Conservation (phyloP, 2,329 filamentous ascomycete genomes). For the Beauveria caledonica region DNA sequence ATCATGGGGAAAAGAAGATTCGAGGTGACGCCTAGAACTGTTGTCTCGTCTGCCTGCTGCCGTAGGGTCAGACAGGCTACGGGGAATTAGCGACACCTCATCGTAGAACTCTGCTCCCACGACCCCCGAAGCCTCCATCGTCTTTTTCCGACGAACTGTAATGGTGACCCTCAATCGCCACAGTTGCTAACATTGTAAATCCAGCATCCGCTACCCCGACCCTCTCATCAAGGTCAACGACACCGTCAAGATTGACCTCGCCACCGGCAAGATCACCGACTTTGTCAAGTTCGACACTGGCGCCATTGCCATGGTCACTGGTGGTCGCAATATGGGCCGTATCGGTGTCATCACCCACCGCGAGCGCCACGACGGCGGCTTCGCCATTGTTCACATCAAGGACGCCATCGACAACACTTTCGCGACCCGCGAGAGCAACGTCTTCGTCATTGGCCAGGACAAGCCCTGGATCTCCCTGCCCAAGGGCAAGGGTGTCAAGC, state of each 20-base stretch:
- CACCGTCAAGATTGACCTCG: slow-evolving; percentile 97
- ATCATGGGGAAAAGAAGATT: background rate
- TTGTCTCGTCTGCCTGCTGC: slow-evolving; percentile 8
- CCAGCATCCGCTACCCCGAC: slow-evolving; percentile 98
- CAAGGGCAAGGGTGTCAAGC: slow-evolving; percentile 99
- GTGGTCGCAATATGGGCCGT: slow-evolving; percentile 99
- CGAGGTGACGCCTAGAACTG: background rate
- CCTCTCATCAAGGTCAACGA: slow-evolving; percentile 99
- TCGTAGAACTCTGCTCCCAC: slow-evolving; percentile 4
- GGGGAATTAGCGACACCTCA: slow-evolving; percentile 1
- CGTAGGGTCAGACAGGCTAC: slow-evolving; percentile 2
- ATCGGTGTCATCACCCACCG: slow-evolving; percentile 99
- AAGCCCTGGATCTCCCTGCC: slow-evolving; percentile 99
- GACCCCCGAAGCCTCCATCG: background rate
- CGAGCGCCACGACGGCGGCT: slow-evolving; percentile 99
- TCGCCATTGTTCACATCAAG: slow-evolving; percentile 99
- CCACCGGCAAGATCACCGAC: slow-evolving; percentile 95
- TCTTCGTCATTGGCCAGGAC: slow-evolving; percentile 97
- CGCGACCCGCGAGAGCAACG: slow-evolving; percentile 98
- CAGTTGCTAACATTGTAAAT: slow-evolving; percentile 30
- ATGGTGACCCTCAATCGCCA: slow-evolving; percentile 14
- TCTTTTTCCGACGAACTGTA: slow-evolving; percentile 20
- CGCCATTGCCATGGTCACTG: slow-evolving; percentile 95
- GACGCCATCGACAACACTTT: slow-evolving; percentile 99
- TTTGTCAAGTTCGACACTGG: slow-evolving; percentile 99